Conservation (phyloP, 1,284 basidiomycete species). For the Tilletia walkeri region DNA sequence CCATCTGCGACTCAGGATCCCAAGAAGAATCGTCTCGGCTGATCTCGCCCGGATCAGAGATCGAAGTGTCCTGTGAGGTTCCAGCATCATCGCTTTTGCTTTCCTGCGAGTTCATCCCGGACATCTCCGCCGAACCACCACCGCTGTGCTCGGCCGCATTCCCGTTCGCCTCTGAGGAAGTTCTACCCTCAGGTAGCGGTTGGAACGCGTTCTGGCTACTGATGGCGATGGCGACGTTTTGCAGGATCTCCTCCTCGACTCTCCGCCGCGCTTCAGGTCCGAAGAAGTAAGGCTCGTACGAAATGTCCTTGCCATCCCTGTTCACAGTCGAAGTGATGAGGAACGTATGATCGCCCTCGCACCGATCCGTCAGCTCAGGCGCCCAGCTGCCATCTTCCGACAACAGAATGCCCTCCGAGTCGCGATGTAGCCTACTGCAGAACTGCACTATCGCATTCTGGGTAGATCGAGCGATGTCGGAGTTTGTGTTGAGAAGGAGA, state of each 20-base stretch:
- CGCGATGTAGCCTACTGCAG: constrained; percentile 61
- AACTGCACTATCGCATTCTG: constrained; percentile 76
- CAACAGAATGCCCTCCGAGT: constrained; percentile 1
- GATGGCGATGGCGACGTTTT: constrained; percentile 51
- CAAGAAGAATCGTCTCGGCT: constrained; percentile 17
- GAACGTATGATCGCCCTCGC: constrained; percentile 10
- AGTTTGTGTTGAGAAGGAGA: constrained; percentile 77
- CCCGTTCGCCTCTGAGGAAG: background rate
- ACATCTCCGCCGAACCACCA: background rate
- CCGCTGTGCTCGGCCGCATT: background rate
- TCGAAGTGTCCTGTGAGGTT: background rate
- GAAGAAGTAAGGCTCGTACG: constrained; percentile 46
- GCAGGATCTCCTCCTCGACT: constrained; percentile 47
- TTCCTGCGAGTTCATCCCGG: background rate
- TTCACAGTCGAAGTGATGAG: constrained; percentile 24
- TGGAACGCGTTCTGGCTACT: constrained; percentile 22
- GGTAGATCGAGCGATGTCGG: constrained; percentile 70
- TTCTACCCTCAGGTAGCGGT: background rate
- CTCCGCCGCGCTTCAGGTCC: constrained; percentile 32
- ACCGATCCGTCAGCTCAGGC: background rate
- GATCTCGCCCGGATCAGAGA: background rate
- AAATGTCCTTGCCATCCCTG: constrained; percentile 47
- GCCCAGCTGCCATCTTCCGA: background rate
- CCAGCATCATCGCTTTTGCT: background rate
- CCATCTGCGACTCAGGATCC: constrained; percentile 22